Evolutionary conservation across 2,329 filamentous ascomycete species (phyloP).

Genomic region (Apiospora kogelbergensis): DNA sequence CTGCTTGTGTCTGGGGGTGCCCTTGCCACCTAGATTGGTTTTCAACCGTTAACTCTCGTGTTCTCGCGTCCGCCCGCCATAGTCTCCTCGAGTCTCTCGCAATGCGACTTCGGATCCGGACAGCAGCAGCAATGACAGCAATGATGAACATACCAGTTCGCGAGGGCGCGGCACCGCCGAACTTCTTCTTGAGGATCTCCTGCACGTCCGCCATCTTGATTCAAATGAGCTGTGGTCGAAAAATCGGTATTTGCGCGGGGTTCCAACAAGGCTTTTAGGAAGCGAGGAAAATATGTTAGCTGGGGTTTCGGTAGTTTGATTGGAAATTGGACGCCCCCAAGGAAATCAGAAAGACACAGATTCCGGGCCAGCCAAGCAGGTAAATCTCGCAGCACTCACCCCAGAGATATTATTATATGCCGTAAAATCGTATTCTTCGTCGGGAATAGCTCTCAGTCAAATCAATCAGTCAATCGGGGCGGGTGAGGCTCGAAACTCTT

Average conservation of each 20-base stretch:
- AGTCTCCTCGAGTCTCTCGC: not conserved
- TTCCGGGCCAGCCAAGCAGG: not conserved
- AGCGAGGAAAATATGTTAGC: constrained; percentile 8
- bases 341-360: not conserved
- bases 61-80: not conserved
- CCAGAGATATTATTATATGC: constrained; percentile 19
- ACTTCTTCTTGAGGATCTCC: constrained; percentile 40
- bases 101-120: not conserved
- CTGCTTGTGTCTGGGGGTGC: constrained; percentile 94
- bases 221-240: constrained; percentile 10
- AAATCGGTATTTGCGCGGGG: constrained; percentile 7
- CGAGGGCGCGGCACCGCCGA: constrained; percentile 31
- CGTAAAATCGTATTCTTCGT: constrained; percentile 15
- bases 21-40: constrained; percentile 73
- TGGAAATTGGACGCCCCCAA: constrained; percentile 1
- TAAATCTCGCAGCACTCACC: constrained; percentile 18
- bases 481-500: constrained; percentile 22
- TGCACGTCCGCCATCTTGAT: constrained; percentile 41
- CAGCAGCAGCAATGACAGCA: too few species aligned
- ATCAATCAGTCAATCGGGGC: constrained; percentile 15
- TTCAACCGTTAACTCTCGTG: not conserved
- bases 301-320: constrained; percentile 6
- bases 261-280: constrained; percentile 9
- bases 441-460: constrained; percentile 14
- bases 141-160: constrained; percentile 31